These are phyloP conservation scores for Plasmodium relictum DNA, from an alignment of 169 alveolate genomes.

Conservation along the genomic window DNA sequence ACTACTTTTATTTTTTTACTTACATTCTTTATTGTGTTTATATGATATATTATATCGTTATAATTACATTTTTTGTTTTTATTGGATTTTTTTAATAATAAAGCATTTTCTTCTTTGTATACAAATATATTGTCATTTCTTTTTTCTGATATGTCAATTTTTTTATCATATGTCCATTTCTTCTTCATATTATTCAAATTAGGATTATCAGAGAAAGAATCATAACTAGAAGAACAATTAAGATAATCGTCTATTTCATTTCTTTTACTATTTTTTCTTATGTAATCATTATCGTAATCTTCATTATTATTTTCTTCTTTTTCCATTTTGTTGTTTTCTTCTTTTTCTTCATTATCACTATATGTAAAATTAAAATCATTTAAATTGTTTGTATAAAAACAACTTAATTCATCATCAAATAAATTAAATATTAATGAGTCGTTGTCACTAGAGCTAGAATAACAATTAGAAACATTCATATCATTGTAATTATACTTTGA, in stretches of 20 bases:
- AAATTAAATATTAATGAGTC: constrained; percentile 31
- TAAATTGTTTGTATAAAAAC: constrained; percentile 23
- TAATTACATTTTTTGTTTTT: constrained; percentile 4
- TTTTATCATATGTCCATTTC: neutral
- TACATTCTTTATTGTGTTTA: constrained; percentile 30
- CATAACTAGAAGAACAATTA: neutral
- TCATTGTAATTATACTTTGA: neutral
- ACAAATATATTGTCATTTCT: constrained; percentile 23
- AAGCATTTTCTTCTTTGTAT: constrained; percentile 36
- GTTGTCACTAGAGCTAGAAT: constrained; percentile 19
- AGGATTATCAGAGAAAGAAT: neutral
- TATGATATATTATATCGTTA: constrained; percentile 59
- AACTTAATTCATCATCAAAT: constrained; percentile 19
- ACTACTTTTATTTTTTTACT: constrained; percentile 45
- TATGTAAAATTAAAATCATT: constrained; percentile 17
- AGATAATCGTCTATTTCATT: neutral
- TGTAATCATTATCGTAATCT: neutral
- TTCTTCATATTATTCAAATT: neutral
- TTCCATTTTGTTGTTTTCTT: neutral
- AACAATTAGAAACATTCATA: constrained; percentile 1
- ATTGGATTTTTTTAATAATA: constrained; percentile 8
- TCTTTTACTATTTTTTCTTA: neutral
- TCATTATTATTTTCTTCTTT: neutral
- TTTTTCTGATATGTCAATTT: constrained; percentile 31
- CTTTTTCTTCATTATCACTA: constrained; percentile 5